phyloP scores from a whole-genome alignment of 768 basidiomycete genomes.

The Cantharellus anzutake region DNA sequence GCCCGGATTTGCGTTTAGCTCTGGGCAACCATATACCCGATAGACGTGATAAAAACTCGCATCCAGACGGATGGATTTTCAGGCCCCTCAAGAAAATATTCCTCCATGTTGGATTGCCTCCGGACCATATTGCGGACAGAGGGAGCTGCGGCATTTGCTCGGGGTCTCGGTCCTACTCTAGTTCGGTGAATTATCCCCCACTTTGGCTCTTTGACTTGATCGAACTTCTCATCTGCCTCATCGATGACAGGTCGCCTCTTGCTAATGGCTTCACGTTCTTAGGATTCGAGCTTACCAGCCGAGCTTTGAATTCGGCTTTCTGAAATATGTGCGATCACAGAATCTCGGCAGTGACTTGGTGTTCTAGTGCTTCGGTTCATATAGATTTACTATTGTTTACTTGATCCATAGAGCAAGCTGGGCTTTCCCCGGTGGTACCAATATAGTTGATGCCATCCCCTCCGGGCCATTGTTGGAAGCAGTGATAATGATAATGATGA shows the following conservation, averaged over 20 bases:
- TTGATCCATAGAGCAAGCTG: no score
- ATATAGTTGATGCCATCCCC: no score
- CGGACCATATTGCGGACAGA: constrained; percentile 68
- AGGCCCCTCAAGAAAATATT: constrained; percentile 58
- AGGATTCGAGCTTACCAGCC: constrained; percentile 83
- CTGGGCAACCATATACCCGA: constrained; percentile 81
- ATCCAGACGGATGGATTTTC: constrained; percentile 90
- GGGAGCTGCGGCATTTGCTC: constrained; percentile 70
- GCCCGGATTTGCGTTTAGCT: constrained; percentile 25
- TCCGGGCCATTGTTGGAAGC: no score
- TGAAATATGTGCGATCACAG: neutral
- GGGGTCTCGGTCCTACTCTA: constrained; percentile 82
- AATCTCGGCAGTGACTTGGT: no score
- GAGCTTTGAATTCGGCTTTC: constrained; percentile 18
- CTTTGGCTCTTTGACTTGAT: constrained; percentile 2
- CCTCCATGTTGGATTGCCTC: constrained; percentile 64
- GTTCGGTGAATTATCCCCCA: constrained; percentile 42
- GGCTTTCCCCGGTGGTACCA: no score
- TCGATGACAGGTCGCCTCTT: constrained; percentile 55
- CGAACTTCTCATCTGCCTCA: neutral
- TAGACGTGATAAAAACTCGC: constrained; percentile 90
- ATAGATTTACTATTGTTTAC: no score
- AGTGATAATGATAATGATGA: no score
- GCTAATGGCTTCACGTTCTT: constrained; percentile 96
- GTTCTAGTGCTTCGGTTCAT: no score